A percentile compares a stretch with the other conserved stretches of the same genome.
These are phyloP conservation scores for Begonia masoniana DNA, from an alignment of 306 rosid genomes.

Conservation along the genomic window DNA sequence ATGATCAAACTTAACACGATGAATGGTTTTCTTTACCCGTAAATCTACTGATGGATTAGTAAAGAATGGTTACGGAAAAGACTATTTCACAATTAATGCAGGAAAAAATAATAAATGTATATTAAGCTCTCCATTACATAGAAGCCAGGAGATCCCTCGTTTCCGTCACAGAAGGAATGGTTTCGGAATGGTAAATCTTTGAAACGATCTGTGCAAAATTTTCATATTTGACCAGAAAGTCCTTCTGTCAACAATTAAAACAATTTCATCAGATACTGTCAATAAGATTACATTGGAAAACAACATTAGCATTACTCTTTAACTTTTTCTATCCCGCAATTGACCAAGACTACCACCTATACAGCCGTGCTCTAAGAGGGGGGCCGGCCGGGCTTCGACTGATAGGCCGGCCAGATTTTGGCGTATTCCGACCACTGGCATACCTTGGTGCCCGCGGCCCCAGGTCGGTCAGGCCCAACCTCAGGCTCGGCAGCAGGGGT, in stretches of 20 bases:
- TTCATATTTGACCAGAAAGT: slow-evolving; percentile 79
- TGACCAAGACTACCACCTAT: not conserved
- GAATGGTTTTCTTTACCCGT: not conserved
- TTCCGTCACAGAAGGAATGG: slow-evolving; percentile 42
- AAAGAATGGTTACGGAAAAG: too few species aligned
- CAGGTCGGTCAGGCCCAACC: not conserved
- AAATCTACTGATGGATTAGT: not conserved
- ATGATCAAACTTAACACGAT: not conserved
- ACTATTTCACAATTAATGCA: not conserved
- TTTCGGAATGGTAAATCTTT: slow-evolving; percentile 75
- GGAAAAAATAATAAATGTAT: slow-evolving; percentile 3
- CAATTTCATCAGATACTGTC: slow-evolving; percentile 13
- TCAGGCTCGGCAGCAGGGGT: too few species aligned
- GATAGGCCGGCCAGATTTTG: too few species aligned
- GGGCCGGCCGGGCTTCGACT: too few species aligned
- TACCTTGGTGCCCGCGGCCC: too few species aligned
- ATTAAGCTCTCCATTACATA: slow-evolving; percentile 28
- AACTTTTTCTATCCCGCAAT: not conserved
- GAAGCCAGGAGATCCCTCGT: slow-evolving; percentile 58
- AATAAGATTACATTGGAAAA: not conserved
- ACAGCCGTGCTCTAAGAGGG: not conserved
- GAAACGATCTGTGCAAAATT: slow-evolving; percentile 71
- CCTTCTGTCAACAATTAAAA: slow-evolving; percentile 50
- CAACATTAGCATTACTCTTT: not conserved
- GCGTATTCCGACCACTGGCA: too few species aligned